Percentiles rank a stretch among this genome's conserved stretches.
Conservation (phyloP, 495 filamentous ascomycete genomes). For the Hypomontagnella submonticulosa region DNA sequence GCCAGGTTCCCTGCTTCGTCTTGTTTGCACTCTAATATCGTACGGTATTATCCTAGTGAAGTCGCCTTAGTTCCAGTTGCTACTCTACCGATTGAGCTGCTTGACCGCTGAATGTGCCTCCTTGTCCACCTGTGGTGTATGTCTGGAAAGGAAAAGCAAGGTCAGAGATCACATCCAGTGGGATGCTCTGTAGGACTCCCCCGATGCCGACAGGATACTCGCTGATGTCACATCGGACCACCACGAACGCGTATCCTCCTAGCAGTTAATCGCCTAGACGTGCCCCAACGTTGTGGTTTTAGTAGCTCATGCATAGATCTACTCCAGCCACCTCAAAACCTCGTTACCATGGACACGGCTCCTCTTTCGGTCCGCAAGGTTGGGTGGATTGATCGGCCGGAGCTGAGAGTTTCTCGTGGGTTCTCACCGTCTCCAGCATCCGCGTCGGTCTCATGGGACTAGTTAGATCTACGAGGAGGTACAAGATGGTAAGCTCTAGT, state of each 20-base stretch:
- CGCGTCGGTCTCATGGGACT: constrained; percentile 9
- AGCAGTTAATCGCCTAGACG: constrained; percentile 7
- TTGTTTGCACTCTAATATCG: neutral
- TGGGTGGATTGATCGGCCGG: constrained; percentile 9
- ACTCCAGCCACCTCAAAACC: constrained; percentile 18
- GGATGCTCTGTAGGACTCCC: neutral
- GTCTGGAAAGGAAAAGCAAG: constrained; percentile 20
- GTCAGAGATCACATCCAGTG: neutral
- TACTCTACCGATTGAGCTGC: neutral
- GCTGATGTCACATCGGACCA: constrained; percentile 26
- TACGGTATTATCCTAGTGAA: neutral
- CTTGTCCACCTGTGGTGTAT: neutral
- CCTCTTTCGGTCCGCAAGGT: constrained; percentile 1
- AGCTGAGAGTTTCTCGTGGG: constrained; percentile 11
- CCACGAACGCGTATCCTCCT: constrained; percentile 1
- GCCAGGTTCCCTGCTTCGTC: constrained; percentile 3
- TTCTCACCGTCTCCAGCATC: constrained; percentile 32
- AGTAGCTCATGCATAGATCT: neutral
- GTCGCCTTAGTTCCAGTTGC: neutral
- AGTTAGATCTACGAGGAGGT: neutral
- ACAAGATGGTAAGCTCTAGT: constrained; percentile 4
- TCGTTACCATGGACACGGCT: constrained; percentile 3
- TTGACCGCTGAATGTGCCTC: constrained; percentile 1
- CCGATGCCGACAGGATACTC: neutral
- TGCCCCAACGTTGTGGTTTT: constrained; percentile 20